A percentile compares a stretch with the other conserved stretches of the same genome.
Evolutionary conservation across 2,329 filamentous ascomycete species (phyloP).

Genomic region (Aspergillus caelatus): DNA sequence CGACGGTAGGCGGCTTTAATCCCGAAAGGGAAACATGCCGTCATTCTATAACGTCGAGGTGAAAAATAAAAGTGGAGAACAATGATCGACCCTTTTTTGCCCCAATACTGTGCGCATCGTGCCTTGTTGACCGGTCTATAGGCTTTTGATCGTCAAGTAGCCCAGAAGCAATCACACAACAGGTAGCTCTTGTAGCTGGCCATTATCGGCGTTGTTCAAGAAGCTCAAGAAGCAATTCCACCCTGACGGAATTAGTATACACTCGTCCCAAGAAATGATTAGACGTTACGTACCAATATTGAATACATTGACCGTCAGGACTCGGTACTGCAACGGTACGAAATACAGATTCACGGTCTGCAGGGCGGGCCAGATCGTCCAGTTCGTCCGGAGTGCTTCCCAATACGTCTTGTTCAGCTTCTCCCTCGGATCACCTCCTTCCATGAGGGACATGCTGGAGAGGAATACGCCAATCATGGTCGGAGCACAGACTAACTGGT

Average conservation of each 20-base stretch:
- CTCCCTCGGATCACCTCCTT: constrained; percentile 13
- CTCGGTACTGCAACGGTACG: constrained; percentile 19
- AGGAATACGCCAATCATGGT: constrained; percentile 22
- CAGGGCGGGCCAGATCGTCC: constrained; percentile 19
- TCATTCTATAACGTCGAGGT: not conserved
- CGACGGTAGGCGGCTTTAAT: not conserved
- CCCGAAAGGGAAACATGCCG: not conserved
- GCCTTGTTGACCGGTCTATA: no score
- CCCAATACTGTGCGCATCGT: not conserved
- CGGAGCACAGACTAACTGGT: constrained; percentile 19
- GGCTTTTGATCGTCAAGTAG: not conserved
- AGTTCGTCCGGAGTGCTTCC: constrained; percentile 20
- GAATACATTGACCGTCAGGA: constrained; percentile 19
- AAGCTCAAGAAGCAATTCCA: constrained; percentile 25
- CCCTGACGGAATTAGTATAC: constrained; percentile 6
- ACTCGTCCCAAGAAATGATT: no score
- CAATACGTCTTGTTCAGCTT: constrained; percentile 18
- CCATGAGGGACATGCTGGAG: constrained; percentile 20
- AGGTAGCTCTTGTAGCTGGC: not conserved
- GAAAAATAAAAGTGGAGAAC: not conserved
- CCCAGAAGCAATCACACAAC: not conserved
- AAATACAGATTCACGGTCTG: constrained; percentile 17
- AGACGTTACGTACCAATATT: constrained; percentile 17
- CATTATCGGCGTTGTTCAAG: constrained; percentile 12
- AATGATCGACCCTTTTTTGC: not conserved